A percentile compares a stretch with the other conserved stretches of the same genome.
Evolutionary conservation across 2,329 filamentous ascomycete genomes (phyloP).

Genomic region (Fusarium poae): DNA sequence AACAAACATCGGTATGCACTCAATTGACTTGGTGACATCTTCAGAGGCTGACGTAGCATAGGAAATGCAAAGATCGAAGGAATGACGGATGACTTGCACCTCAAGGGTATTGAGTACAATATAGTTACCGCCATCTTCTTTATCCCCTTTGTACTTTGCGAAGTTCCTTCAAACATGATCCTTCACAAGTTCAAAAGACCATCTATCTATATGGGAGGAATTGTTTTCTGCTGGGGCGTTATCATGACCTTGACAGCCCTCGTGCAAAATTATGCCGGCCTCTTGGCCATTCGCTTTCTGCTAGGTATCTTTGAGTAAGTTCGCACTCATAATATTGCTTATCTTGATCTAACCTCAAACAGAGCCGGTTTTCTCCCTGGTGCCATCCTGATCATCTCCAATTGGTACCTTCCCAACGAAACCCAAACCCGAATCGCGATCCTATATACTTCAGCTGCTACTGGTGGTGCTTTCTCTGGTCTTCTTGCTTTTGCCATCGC

Average conservation of each 20-base stretch:
- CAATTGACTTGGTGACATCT: fast-evolving
- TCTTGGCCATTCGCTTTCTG: conserved; percentile 14
- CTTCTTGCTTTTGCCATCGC: conserved; percentile 32
- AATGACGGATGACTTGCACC: conserved; percentile 45
- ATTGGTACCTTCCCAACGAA: conserved; percentile 36
- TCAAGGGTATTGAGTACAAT: conserved; percentile 67
- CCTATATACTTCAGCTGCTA: conserved; percentile 35
- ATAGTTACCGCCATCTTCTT: conserved; percentile 56
- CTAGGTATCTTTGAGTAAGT: conserved; percentile 26
- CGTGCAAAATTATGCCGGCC: conserved; percentile 21
- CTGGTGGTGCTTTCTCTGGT: conserved; percentile 51
- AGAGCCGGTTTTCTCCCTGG: conserved; percentile 24
- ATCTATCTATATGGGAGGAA: conserved; percentile 22
- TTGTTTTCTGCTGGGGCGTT: conserved; percentile 20
- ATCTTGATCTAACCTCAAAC: fast-evolving
- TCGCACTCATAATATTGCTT: fast-evolving
- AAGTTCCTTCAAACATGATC: conserved; percentile 28
- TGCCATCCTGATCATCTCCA: conserved; percentile 28
- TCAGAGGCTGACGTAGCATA: not conserved
- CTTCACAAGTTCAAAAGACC: conserved; percentile 22
- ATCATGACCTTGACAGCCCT: conserved; percentile 20
- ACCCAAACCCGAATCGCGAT: conserved; percentile 30
- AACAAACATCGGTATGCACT: conserved; percentile 7
- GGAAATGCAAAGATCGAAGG: conserved; percentile 49
- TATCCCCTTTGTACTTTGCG: conserved; percentile 28